Percentiles rank a stretch among this genome's conserved stretches.
Conservation (phyloP, 2,329 filamentous ascomycete species). For the Pyrenophora graminea region DNA sequence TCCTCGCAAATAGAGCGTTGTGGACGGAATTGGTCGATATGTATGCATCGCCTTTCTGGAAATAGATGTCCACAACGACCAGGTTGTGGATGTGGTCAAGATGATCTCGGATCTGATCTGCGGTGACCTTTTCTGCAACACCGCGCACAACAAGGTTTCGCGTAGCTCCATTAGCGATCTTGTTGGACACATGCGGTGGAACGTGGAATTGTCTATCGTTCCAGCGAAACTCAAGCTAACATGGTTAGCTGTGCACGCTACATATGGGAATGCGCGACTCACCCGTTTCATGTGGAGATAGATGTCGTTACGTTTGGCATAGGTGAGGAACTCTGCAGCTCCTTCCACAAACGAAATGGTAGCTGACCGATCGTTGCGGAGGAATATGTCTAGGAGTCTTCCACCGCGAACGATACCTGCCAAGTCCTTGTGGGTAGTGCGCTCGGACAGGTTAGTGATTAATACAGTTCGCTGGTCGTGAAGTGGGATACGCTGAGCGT, state of each 20-base stretch:
- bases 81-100: constrained; percentile 84
- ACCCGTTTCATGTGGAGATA: constrained; percentile 72
- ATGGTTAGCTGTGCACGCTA: constrained; percentile 1
- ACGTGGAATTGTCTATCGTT: constrained; percentile 71
- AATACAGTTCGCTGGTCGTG: constrained; percentile 61
- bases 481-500: constrained; percentile 23
- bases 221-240: constrained; percentile 71
- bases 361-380: constrained; percentile 65
- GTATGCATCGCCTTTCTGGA: constrained; percentile 63
- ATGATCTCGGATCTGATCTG: constrained; percentile 68
- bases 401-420: constrained; percentile 70
- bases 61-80: constrained; percentile 67
- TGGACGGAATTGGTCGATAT: constrained; percentile 78
- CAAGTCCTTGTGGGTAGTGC: constrained; percentile 68
- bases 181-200: constrained; percentile 64
- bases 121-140: constrained; percentile 62
- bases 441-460: constrained; percentile 65
- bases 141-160: constrained; percentile 73
- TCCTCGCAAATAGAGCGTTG: constrained; percentile 74
- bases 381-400: constrained; percentile 68
- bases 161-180: constrained; percentile 68
- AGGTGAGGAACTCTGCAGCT: constrained; percentile 63
- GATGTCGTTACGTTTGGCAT: constrained; percentile 67
- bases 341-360: constrained; percentile 72
- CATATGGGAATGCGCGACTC: constrained; percentile 34